Evolutionary conservation across 352 stramenopile species (phyloP), one percentile per base, ranked within the genome.

Genomic region (Pythium myriotylum): DNA sequence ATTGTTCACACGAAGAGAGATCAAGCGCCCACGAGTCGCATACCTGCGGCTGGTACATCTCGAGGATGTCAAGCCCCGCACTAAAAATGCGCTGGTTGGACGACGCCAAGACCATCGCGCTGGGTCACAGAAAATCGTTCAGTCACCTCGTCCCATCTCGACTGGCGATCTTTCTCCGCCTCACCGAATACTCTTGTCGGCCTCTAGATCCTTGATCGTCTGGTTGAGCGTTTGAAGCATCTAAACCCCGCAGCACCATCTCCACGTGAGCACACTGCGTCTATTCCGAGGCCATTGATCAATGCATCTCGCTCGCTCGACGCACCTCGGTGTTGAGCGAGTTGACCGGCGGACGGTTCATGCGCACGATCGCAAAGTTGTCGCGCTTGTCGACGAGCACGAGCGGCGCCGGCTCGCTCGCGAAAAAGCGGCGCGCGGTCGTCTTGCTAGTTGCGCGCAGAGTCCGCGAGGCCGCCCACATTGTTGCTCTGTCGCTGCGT

Each of bases 61-160:
- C 95, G 32, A 79, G 81, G 45, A 98, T 84, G 74, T 98, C 95
- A 16, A 98, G 70, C 20, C 95, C 95, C 8, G 92, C 92, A 14
- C 77, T 96, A 62, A 98, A 98, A 17, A 98, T 68, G 51, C 80
- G 86, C 32, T 81, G 81, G 65, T 74, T 92, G 6, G 82, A 83
- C 23, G 86, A 93, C 26, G 79, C 80, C 22, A 93, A 65, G 67
- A 95, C 91, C 57, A 95, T 67, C 16, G 81, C 84, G 4, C 86
- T 93, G 29, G 37, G n/a, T n/a, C n/a, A n/a, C n/a, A n/a, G n/a
- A n/a, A n/a, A n/a, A n/a, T n/a, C n/a, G n/a, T n/a, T n/a, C n/a
- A n/a, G n/a, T n/a, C n/a, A n/a, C n/a, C n/a, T n/a, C n/a, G n/a
- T n/a, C n/a, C n/a, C n/a, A n/a, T n/a, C n/a, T n/a, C n/a, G n/a